Evolutionary conservation across 164 flowering plant genomes (phyloP).

Genomic region (Santalum album): DNA sequence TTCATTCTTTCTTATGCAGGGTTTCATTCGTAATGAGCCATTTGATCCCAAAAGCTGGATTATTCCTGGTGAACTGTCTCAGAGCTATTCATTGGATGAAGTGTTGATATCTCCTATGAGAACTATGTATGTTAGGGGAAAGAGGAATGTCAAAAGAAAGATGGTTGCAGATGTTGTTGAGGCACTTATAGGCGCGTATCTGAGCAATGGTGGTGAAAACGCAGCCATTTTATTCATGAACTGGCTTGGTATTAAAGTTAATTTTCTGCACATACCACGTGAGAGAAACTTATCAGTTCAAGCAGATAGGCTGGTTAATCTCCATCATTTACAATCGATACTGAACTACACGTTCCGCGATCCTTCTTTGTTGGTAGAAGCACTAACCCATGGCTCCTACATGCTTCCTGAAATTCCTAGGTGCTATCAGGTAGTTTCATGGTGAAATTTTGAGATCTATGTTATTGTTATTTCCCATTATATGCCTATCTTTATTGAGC

Average conservation of each 20-base stretch:
- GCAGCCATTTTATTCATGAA: conserved; percentile 57
- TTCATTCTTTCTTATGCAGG: conserved; percentile 33
- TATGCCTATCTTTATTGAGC: too few species aligned
- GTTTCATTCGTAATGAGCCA: conserved; percentile 55
- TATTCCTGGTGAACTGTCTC: conserved; percentile 41
- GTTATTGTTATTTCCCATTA: too few species aligned
- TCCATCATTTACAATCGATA: conserved; percentile 35
- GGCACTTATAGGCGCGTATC: conserved; percentile 78
- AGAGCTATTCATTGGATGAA: conserved; percentile 25
- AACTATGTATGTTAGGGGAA: conserved; percentile 32
- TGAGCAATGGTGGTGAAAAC: conserved; percentile 60
- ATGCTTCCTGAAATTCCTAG: conserved; percentile 67
- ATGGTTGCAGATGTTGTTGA: conserved; percentile 79
- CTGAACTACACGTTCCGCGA: conserved; percentile 60
- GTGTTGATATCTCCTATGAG: conserved; percentile 17
- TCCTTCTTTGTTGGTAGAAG: conserved; percentile 66
- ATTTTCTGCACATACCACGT: conserved; percentile 28
- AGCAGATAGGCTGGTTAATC: conserved; percentile 44
- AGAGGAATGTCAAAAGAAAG: conserved; percentile 43
- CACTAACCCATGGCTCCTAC: conserved; percentile 86
- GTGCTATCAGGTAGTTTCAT: conserved; percentile 66
- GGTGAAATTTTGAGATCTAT: background rate
- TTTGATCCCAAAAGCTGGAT: conserved; percentile 67
- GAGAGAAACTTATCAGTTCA: conserved; percentile 19
- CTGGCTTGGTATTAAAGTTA: conserved; percentile 73